These are phyloP conservation scores for Peronospora belbahrii DNA, from an alignment of 352 stramenopile genomes.

Conservation along the genomic window DNA sequence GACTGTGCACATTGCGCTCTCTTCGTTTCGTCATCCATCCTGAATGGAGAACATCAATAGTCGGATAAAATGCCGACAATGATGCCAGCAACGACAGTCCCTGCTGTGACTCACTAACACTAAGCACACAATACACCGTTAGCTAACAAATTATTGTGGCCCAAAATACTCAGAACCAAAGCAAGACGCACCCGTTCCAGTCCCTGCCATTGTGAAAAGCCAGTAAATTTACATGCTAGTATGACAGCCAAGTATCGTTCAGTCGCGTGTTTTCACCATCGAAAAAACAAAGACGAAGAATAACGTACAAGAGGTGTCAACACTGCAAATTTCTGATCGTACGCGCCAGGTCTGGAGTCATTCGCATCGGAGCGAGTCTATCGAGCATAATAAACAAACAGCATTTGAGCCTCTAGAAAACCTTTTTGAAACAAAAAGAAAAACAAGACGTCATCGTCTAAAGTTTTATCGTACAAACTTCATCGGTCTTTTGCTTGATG, in stretches of 20 bases:
- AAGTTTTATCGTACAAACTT: slow-evolving; percentile 43
- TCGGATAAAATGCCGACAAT: slow-evolving; percentile 69
- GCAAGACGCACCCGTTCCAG: slow-evolving; percentile 37
- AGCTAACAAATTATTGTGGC: not conserved
- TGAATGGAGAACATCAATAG: slow-evolving; percentile 57
- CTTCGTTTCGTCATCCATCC: slow-evolving; percentile 71
- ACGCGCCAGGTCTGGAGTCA: slow-evolving; percentile 39
- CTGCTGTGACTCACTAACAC: slow-evolving; percentile 65
- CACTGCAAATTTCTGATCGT: slow-evolving; percentile 74
- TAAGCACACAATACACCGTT: slow-evolving; percentile 12
- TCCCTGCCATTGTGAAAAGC: slow-evolving; percentile 71
- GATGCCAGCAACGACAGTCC: slow-evolving; percentile 65
- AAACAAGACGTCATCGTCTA: too few relatives aligned
- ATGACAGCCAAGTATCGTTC: not conserved
- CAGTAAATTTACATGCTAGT: slow-evolving; percentile 62
- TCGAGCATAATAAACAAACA: not conserved
- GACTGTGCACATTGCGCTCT: slow-evolving; percentile 60
- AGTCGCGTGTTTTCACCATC: not conserved
- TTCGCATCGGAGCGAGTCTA: slow-evolving; percentile 48
- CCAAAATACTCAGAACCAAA: not conserved
- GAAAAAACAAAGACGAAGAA: not conserved
- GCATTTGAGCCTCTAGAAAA: not conserved
- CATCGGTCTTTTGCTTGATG: slow-evolving; percentile 33
- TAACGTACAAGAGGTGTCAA: slow-evolving; percentile 52
- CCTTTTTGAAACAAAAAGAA: not conserved